A percentile compares a stretch with the other conserved stretches of the same genome.
Conservation (phyloP, 2,329 filamentous ascomycete species). For the Chaetomiaceae sp. region DNA sequence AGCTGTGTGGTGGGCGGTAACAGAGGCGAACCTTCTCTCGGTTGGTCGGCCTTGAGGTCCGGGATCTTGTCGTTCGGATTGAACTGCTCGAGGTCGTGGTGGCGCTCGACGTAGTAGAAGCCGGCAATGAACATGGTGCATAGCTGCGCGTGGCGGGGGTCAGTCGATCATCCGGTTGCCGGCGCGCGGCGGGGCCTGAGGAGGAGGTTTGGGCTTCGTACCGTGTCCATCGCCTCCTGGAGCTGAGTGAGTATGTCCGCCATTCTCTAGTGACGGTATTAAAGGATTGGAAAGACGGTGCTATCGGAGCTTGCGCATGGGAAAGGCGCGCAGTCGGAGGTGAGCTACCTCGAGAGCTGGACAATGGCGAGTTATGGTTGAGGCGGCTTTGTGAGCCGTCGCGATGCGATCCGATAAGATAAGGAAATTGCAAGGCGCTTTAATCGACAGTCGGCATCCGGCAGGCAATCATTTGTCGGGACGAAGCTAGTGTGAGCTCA, state of each 20-base stretch:
- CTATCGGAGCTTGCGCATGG: not conserved
- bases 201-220: constrained; percentile 32
- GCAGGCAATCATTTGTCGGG: not conserved
- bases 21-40: constrained; percentile 41
- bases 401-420: too few relatives aligned
- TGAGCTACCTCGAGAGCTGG: too few relatives aligned
- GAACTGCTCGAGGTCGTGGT: constrained; percentile 60
- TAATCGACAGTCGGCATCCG: not conserved
- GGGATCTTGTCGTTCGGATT: constrained; percentile 52
- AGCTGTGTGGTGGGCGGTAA: not conserved
- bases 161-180: constrained; percentile 1
- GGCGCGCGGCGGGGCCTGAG: not conserved
- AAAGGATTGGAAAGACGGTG: not conserved
- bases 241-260: constrained; percentile 74
- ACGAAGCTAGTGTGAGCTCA: too few relatives aligned
- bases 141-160: constrained; percentile 39
- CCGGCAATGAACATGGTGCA: constrained; percentile 63
- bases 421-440: too few relatives aligned
- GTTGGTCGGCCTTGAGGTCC: constrained; percentile 48
- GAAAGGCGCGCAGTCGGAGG: not conserved
- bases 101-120: constrained; percentile 59
- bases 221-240: constrained; percentile 79
- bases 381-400: too few relatives aligned
- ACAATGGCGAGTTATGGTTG: too few relatives aligned
- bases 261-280: constrained; percentile 38